phyloP scores from a whole-genome alignment of 768 basidiomycete genomes.

The Chlorophyllum brunneum region DNA sequence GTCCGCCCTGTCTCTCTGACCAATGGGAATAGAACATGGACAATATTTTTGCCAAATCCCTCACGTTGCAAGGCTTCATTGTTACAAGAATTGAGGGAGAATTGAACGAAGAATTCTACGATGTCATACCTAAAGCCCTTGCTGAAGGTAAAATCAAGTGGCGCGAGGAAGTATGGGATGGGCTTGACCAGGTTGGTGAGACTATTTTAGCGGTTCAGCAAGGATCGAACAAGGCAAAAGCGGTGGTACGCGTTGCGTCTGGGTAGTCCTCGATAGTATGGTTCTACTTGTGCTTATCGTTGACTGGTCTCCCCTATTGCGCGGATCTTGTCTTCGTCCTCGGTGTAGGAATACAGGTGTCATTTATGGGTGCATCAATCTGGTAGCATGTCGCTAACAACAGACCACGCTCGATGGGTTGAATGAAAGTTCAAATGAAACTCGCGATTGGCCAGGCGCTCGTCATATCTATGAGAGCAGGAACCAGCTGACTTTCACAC shows the following conservation, averaged over 20 bases:
- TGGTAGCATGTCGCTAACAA: too few relatives aligned
- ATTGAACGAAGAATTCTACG: constrained; percentile 32
- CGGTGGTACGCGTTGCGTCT: constrained; percentile 24
- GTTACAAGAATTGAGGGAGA: constrained; percentile 25
- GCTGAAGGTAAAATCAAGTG: constrained; percentile 36
- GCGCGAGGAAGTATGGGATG: constrained; percentile 31
- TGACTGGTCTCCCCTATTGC: too few relatives aligned
- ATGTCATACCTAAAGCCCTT: constrained; percentile 31
- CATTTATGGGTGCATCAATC: too few relatives aligned
- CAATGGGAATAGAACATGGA: constrained; percentile 29
- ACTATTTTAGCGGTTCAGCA: constrained; percentile 30
- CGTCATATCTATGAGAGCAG: too few relatives aligned
- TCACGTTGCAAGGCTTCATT: constrained; percentile 44
- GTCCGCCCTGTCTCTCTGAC: too few relatives aligned
- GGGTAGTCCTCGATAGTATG: constrained; percentile 2
- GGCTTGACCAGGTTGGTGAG: constrained; percentile 34
- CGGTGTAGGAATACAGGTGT: too few relatives aligned
- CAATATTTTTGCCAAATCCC: constrained; percentile 35
- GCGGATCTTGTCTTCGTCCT: too few relatives aligned
- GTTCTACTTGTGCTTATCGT: too few relatives aligned
- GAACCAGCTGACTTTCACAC: too few relatives aligned
- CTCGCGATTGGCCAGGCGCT: too few relatives aligned
- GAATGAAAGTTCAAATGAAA: too few relatives aligned
- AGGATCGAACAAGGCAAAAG: constrained; percentile 24
- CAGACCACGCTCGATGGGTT: too few relatives aligned